A percentile compares a stretch with the other conserved stretches of the same genome.
phyloP scores from a whole-genome alignment of 2,329 filamentous ascomycete genomes.

The Mycosphaerella sp. region DNA sequence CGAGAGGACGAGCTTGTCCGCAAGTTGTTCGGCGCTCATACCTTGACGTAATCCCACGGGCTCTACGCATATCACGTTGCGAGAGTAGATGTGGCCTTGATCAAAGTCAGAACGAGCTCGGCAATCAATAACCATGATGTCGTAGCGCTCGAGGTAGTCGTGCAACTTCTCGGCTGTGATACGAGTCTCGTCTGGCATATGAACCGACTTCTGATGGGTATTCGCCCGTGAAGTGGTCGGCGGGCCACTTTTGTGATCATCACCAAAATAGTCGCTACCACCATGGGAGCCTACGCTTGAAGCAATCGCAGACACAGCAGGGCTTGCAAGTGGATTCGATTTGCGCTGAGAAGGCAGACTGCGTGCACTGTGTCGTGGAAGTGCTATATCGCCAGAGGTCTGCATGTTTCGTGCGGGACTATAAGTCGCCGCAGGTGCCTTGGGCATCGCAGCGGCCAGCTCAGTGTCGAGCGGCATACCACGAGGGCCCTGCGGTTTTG shows the following conservation, averaged over 20 bases:
- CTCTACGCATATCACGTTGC: constrained; percentile 82
- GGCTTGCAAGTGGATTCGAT: constrained; percentile 41
- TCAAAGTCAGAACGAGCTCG: constrained; percentile 75
- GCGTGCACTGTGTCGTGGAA: constrained; percentile 59
- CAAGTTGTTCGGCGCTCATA: constrained; percentile 57
- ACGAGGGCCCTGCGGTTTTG: constrained; percentile 44
- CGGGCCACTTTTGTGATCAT: constrained; percentile 9
- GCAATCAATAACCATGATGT: constrained; percentile 77
- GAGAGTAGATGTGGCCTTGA: constrained; percentile 78
- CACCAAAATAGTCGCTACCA: constrained; percentile 40
- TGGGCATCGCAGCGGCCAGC: constrained; percentile 56
- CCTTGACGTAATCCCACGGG: constrained; percentile 66
- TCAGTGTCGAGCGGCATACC: constrained; percentile 50
- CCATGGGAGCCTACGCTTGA: constrained; percentile 37
- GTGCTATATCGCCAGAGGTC: constrained; percentile 57
- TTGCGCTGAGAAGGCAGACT: constrained; percentile 54
- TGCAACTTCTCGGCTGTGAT: constrained; percentile 66
- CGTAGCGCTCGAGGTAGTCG: constrained; percentile 60
- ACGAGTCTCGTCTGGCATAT: constrained; percentile 51
- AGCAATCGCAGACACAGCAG: constrained; percentile 23
- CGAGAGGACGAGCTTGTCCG: constrained; percentile 63
- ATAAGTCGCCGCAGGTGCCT: constrained; percentile 68
- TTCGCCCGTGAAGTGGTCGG: constrained; percentile 5
- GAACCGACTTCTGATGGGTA: constrained; percentile 38
- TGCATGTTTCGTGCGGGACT: constrained; percentile 68